Evolutionary conservation across 2,329 filamentous ascomycete genomes (phyloP).

Genomic region (Coniochaeta sp.): DNA sequence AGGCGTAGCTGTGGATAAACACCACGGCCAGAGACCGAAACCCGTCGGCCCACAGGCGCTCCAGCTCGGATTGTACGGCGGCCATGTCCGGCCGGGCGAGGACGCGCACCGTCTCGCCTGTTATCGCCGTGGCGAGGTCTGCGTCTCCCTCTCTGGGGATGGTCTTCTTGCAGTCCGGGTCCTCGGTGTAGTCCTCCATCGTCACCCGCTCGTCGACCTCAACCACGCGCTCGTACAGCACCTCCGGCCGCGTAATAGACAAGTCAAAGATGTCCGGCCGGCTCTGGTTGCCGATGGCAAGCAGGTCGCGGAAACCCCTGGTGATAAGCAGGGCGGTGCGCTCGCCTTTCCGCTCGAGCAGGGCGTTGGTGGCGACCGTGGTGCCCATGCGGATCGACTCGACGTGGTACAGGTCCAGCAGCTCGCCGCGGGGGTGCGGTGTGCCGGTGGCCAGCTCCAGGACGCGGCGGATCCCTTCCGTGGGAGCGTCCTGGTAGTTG

Average conservation of each 20-base stretch:
- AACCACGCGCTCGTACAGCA: conserved; percentile 62
- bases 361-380: conserved; percentile 69
- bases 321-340: conserved; percentile 64
- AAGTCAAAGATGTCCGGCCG: conserved; percentile 68
- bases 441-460: conserved; percentile 22
- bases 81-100: conserved; percentile 50
- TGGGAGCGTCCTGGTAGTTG: conserved; percentile 67
- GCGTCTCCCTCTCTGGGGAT: conserved; percentile 29
- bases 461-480: conserved; percentile 59
- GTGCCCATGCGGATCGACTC: conserved; percentile 66
- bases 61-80: conserved; percentile 47
- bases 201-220: conserved; percentile 71
- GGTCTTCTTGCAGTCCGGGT: conserved; percentile 44
- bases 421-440: conserved; percentile 23
- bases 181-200: conserved; percentile 66
- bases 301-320: conserved; percentile 64
- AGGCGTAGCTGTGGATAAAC: conserved; percentile 11
- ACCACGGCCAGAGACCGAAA: conserved; percentile 35
- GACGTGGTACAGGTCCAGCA: conserved; percentile 3
- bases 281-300: conserved; percentile 68
- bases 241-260: conserved; percentile 59
- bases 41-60: conserved; percentile 53
- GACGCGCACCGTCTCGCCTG: conserved; percentile 62
- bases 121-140: conserved; percentile 51
- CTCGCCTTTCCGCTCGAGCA: conserved; percentile 70